Evolutionary conservation across 106 monocot species (phyloP), one percentile per base, ranked within the genome.

Genomic region (Dioscorea zingiberensis): DNA sequence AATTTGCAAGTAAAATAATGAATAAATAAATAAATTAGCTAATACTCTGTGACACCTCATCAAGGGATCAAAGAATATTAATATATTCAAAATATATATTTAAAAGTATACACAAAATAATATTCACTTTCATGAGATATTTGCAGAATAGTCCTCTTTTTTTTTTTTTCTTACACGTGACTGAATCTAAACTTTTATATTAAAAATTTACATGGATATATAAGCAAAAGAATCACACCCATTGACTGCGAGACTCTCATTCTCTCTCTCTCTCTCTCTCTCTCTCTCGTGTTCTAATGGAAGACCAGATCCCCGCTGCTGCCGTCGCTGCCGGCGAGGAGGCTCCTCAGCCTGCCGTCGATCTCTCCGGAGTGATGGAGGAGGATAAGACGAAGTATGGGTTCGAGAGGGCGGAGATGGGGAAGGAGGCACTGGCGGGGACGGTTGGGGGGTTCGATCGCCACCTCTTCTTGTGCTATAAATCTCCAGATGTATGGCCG

Each of bases 381-480:
- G 60, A 25, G 61, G 48, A 44, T 56, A 71, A 71, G 19, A 65
- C 71, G 32, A 75, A 80, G 74, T 87, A 68, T 45, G 81, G 85
- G 18, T 85, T 81, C 60, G 27, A 25, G 25, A 65, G 85, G 47
- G 14, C 68, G 21, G 85, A 81, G 54, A 74, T 81, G 57, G 69
- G 85, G 55, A 57, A 55, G 49, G 72, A 71, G 59, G 25, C 71
- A 71, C 64, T 89, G 28, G 85, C 66, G 44, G 93, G 89, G 24
- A 89, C 93, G 17, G 89, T 94, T 9, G 69, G 72, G 55, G 32
- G 47, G 58, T 86, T 81, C 78, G 79, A 87, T 13, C 86, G 89
- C 63, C 93, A 94, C 69, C 53, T 94, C 56, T 94, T 94, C 67
- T 86, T 94, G 73, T 79, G 88, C 65, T 81, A 86, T 58, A 81